Conservation (phyloP, 257 asterid genomes). For the Orobanche coerulescens region DNA sequence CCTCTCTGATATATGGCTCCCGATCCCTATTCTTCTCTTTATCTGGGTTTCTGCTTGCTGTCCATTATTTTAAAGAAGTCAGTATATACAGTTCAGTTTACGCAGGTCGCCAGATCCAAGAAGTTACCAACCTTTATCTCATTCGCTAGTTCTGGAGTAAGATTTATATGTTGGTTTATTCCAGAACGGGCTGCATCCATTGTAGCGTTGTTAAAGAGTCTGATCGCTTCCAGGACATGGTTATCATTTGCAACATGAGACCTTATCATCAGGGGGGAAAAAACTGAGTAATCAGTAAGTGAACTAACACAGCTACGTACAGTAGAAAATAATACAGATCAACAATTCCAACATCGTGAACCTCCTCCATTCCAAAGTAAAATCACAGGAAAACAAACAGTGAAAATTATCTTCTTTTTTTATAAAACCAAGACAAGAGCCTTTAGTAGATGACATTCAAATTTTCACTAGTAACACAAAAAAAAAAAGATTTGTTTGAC, state of each 20-base stretch:
- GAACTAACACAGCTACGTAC: not conserved
- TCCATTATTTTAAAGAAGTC: constrained; percentile 11
- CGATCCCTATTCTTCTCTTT: constrained; percentile 96
- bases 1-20: constrained; percentile 85
- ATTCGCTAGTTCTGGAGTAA: constrained; percentile 79
- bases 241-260: constrained; percentile 74
- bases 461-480: not conserved
- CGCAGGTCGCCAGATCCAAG: not conserved
- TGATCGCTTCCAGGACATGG: constrained; percentile 82
- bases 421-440: not conserved
- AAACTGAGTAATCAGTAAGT: constrained; percentile 10
- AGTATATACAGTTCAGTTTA: not conserved
- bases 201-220: constrained; percentile 76
- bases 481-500: not conserved
- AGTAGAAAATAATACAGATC: not conserved
- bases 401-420: not conserved
- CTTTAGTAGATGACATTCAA: not conserved
- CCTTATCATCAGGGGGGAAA: constrained; percentile 29
- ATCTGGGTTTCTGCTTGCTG: constrained; percentile 95
- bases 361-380: not conserved
- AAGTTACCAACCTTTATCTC: constrained; percentile 67
- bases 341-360: not conserved
- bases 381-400: not conserved
- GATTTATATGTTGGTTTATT: constrained; percentile 66
- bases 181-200: constrained; percentile 98